These are phyloP conservation scores for Daldinia caldariorum DNA, from an alignment of 495 filamentous ascomycete species.

Conservation along the genomic window DNA sequence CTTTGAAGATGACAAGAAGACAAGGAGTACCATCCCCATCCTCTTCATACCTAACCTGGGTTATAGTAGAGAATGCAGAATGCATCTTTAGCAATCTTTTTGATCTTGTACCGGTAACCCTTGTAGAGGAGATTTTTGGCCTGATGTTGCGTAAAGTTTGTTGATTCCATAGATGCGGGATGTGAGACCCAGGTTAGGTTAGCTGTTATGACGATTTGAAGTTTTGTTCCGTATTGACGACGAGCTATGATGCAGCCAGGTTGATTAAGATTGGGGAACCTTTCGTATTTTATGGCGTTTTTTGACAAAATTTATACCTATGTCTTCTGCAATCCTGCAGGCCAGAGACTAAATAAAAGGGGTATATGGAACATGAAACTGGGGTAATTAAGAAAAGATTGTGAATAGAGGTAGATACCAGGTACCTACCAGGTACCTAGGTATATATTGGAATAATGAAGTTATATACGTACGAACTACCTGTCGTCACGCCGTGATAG, in stretches of 20 bases:
- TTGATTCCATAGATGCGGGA: not conserved
- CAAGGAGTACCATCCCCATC: conserved; percentile 3
- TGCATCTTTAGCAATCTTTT: not conserved
- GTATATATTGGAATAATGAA: too few species aligned
- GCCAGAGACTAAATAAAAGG: too few species aligned
- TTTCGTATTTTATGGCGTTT: not conserved
- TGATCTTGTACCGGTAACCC: not conserved
- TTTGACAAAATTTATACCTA: not conserved
- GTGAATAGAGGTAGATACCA: too few species aligned
- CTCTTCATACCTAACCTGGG: conserved; percentile 1
- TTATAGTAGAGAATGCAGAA: not conserved
- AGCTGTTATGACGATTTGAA: not conserved
- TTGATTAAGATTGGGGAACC: not conserved
- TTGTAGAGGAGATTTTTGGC: not conserved
- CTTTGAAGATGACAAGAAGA: conserved; percentile 3
- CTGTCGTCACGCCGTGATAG: too few species aligned
- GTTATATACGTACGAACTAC: too few species aligned
- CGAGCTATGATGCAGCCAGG: not conserved
- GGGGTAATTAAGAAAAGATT: too few species aligned
- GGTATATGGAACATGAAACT: too few species aligned
- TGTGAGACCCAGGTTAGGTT: not conserved
- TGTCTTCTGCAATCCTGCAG: too few species aligned
- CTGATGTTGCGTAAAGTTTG: too few species aligned
- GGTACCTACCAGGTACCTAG: too few species aligned
- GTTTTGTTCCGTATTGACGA: not conserved